Evolutionary conservation across 768 basidiomycete species (phyloP), one percentile per base, ranked within the genome.

Genomic region (Naganishia randhawae): DNA sequence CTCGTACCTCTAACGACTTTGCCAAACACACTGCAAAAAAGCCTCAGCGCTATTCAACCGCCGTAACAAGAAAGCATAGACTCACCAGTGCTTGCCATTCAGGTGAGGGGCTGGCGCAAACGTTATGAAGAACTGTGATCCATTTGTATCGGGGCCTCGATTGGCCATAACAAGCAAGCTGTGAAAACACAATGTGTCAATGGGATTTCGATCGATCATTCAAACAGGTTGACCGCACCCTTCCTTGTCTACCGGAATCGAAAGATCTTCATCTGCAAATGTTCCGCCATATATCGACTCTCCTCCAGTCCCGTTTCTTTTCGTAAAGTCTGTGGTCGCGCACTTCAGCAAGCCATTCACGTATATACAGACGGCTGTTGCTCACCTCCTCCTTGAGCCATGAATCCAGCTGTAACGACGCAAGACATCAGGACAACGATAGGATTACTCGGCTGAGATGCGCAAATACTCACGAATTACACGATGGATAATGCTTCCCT

Each of bases 141-240:
- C 87, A 71, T 93, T 94, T 39, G 92, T 93, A 79, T 89, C 82
- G 0, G 88, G 86, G 35, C 81, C 80, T 64, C 76, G 69, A 62
- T 95, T 95, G 11, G 92, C 92, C 92, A 94, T 95, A 73, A 90
- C 91, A 13, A 95, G 81, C 31, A 94, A 81, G 14, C 86, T 87
- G 72, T n/a, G 29, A n/a, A 19, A 10, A 22, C 25, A 25, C 29
- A 51, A 45, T 32, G 11, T 14, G n/a, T 29, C 45, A 50, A 51
- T 50, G 29, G 2, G 17, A 29, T 17, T 50, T 5, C 25, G 11
- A 14, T 31, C 11, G 14, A 19, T 4, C 7, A 50, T 4, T 19
- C 4, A n/a, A 22, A 9, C 31, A 31, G 27, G n/a, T n/a, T 25
- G 9, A 9, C 6, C 14, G 33, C 50, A 85, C 79, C 86, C 90